phyloP scores from a whole-genome alignment of 768 basidiomycete species.

The Amylocystis lapponica region DNA sequence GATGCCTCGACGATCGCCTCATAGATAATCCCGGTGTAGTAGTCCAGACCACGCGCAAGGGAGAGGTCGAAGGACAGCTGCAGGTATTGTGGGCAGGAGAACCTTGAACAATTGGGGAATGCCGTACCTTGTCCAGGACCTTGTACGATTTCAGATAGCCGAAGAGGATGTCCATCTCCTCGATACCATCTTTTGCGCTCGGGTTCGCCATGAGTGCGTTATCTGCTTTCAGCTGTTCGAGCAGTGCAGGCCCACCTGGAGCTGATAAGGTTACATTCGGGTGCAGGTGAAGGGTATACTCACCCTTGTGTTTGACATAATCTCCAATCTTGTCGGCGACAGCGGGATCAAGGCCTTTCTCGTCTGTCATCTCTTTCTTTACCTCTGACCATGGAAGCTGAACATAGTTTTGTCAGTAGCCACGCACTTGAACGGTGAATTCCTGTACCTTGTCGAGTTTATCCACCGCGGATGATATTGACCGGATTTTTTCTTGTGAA shows the following conservation, averaged over 20 bases:
- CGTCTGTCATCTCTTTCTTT: slow-evolving; percentile 92
- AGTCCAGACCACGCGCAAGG: slow-evolving; percentile 94
- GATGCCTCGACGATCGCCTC: slow-evolving; percentile 93
- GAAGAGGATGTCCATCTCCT: slow-evolving; percentile 85
- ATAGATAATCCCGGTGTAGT: slow-evolving; percentile 98
- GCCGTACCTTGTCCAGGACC: slow-evolving; percentile 65
- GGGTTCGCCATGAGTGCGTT: slow-evolving; percentile 57
- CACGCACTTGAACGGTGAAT: neutral
- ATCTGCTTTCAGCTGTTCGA: slow-evolving; percentile 66
- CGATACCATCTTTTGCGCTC: slow-evolving; percentile 74
- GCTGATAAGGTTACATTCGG: neutral
- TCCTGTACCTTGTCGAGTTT: slow-evolving; percentile 88
- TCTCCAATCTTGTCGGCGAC: slow-evolving; percentile 94
- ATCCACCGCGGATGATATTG: slow-evolving; percentile 95
- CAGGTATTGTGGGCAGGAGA: neutral
- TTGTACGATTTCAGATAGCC: slow-evolving; percentile 75
- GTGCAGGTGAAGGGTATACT: slow-evolving; percentile 2
- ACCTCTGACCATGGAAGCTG: slow-evolving; percentile 89
- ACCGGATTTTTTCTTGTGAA: slow-evolving; percentile 78
- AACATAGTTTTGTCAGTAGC: neutral
- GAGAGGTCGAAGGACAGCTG: slow-evolving; percentile 96
- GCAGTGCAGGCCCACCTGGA: slow-evolving; percentile 71
- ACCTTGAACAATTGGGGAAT: neutral
- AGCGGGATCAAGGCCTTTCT: slow-evolving; percentile 79
- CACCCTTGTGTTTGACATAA: slow-evolving; percentile 94